Conservation (phyloP, 2,329 filamentous ascomycete species). For the Colletotrichum camelliae region DNA sequence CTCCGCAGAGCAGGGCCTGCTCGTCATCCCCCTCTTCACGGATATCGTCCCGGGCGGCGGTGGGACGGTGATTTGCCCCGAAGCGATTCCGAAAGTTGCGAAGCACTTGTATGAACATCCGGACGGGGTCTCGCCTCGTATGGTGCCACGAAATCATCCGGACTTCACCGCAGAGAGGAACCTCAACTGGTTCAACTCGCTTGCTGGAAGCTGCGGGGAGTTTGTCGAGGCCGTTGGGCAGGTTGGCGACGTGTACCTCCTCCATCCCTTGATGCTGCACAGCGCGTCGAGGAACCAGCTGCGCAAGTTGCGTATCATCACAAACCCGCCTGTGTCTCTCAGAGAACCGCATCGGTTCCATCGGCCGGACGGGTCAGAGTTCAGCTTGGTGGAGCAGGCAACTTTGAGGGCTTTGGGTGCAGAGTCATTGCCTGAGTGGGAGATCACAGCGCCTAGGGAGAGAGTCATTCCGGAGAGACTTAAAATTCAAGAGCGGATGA, state of each 20-base stretch:
- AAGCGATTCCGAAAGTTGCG: conserved; percentile 63
- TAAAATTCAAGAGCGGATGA: conserved; percentile 31
- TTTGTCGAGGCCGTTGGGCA: conserved; percentile 61
- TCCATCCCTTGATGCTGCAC: conserved; percentile 68
- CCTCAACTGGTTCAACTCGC: conserved; percentile 48
- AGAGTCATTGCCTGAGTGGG: conserved; percentile 56
- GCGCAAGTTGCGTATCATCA: conserved; percentile 30
- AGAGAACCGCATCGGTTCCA: conserved; percentile 58
- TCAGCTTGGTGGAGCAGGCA: conserved; percentile 61
- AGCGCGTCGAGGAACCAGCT: conserved; percentile 44
- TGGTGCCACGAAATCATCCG: conserved; percentile 60
- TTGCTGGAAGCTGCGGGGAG: conserved; percentile 43
- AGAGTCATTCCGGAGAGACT: conserved; percentile 46
- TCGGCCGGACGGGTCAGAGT: conserved; percentile 44
- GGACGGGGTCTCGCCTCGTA: conserved; percentile 69
- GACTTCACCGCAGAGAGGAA: conserved; percentile 48
- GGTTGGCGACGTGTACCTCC: conserved; percentile 61
- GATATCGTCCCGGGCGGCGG: conserved; percentile 67
- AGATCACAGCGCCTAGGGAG: conserved; percentile 54
- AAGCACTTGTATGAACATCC: conserved; percentile 65
- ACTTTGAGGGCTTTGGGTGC: conserved; percentile 55
- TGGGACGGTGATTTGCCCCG: conserved; percentile 68
- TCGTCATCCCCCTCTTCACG: conserved; percentile 72
- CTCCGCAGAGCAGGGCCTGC: conserved; percentile 70
- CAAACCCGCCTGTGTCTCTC: conserved; percentile 47